Percentiles rank a stretch among this genome's conserved stretches.
phyloP scores from a whole-genome alignment of 2,329 filamentous ascomycete genomes.

The Pestalotiopsis sp. region DNA sequence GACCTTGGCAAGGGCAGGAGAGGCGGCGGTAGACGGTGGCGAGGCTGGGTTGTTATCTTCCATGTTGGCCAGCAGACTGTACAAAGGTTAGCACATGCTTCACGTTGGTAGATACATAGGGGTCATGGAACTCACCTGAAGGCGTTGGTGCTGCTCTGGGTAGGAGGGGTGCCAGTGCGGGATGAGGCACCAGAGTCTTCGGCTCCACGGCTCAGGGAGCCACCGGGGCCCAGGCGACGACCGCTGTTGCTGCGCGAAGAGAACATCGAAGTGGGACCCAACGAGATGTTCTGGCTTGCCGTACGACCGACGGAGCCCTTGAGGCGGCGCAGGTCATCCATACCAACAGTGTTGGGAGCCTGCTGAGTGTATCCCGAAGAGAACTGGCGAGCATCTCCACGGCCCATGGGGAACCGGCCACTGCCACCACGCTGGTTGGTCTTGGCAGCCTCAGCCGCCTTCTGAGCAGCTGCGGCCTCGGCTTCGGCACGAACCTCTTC shows the following conservation, averaged over 20 bases:
- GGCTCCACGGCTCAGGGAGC: constrained; percentile 70
- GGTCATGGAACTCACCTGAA: constrained; percentile 73
- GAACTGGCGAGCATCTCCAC: constrained; percentile 86
- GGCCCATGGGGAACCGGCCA: constrained; percentile 73
- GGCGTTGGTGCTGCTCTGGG: constrained; percentile 78
- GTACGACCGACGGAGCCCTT: constrained; percentile 63
- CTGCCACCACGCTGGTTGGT: constrained; percentile 68
- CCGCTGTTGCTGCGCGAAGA: constrained; percentile 90
- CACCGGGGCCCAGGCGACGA: constrained; percentile 75
- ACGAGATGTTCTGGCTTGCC: constrained; percentile 63
- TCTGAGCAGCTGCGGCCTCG: constrained; percentile 77
- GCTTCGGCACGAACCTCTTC: constrained; percentile 84
- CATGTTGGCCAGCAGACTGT: constrained; percentile 61
- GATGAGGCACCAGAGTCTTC: constrained; percentile 90
- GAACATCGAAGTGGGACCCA: constrained; percentile 88
- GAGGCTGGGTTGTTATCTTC: constrained; percentile 67
- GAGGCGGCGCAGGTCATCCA: constrained; percentile 88
- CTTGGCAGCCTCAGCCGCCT: constrained; percentile 73
- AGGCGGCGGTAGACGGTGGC: constrained; percentile 69
- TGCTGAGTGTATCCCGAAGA: constrained; percentile 72
- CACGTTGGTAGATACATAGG: neutral
- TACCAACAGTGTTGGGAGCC: constrained; percentile 83
- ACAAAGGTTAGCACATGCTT: constrained; percentile 29
- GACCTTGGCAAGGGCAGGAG: constrained; percentile 67
- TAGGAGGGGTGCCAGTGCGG: constrained; percentile 84